phyloP scores from a whole-genome alignment of 1,284 basidiomycete species.

The Dichomitus squalens region DNA sequence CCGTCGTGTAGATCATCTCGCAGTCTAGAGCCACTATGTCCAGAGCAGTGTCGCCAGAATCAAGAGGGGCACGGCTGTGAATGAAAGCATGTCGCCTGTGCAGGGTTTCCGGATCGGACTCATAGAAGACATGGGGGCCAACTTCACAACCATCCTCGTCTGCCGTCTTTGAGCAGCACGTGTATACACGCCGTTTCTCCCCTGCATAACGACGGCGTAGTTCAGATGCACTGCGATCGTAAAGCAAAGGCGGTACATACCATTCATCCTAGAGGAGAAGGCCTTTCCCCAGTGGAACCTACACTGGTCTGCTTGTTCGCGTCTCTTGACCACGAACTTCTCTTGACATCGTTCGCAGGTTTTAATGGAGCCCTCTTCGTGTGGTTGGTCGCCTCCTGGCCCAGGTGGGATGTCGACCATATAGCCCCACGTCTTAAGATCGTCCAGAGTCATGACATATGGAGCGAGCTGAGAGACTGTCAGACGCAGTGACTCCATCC shows the following conservation, averaged over 20 bases:
- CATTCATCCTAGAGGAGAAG: constrained; percentile 57
- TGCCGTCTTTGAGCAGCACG: constrained; percentile 63
- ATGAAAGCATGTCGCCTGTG: constrained; percentile 80
- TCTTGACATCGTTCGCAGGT: constrained; percentile 81
- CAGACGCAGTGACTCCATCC: constrained; percentile 58
- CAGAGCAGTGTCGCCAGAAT: constrained; percentile 44
- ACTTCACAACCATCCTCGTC: constrained; percentile 66
- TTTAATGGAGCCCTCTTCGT: constrained; percentile 63
- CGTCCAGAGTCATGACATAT: constrained; percentile 59
- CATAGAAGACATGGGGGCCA: constrained; percentile 80
- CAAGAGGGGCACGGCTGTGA: constrained; percentile 36
- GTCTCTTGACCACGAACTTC: constrained; percentile 66
- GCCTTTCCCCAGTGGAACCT: constrained; percentile 82
- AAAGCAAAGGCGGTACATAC: constrained; percentile 40
- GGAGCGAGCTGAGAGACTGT: constrained; percentile 56
- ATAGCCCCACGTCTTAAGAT: constrained; percentile 72
- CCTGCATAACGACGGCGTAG: constrained; percentile 43
- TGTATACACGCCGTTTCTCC: constrained; percentile 64
- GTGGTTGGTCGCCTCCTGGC: constrained; percentile 62
- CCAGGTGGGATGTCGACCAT: constrained; percentile 67
- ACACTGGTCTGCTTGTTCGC: constrained; percentile 67
- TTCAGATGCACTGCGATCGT: no score
- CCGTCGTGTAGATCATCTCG: constrained; percentile 93
- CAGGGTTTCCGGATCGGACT: constrained; percentile 66
- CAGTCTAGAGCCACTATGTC: constrained; percentile 87